phyloP scores from a whole-genome alignment of 768 basidiomycete species.

The Leucocoprinus birnbaumii region DNA sequence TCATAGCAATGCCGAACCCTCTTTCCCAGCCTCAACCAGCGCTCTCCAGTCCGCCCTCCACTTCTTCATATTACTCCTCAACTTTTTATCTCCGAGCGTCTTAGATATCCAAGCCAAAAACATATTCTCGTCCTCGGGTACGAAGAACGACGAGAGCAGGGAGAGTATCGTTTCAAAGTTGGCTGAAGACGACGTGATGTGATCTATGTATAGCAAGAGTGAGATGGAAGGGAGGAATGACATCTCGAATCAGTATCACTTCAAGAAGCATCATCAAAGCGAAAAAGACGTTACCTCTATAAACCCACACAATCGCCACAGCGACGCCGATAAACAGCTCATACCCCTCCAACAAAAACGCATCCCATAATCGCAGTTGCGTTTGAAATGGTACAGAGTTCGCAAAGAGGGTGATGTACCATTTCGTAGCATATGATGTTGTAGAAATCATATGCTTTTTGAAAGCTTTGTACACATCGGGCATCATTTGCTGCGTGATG shows the following conservation, averaged over 20 bases:
- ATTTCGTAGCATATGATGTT: conserved; percentile 95
- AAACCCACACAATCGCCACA: conserved; percentile 88
- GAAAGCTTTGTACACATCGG: conserved; percentile 83
- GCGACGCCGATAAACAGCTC: conserved; percentile 87
- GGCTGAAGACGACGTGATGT: conserved; percentile 75
- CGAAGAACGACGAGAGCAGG: conserved; percentile 89
- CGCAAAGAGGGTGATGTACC: conserved; percentile 98
- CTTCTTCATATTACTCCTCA: conserved; percentile 61
- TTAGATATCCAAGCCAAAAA: conserved; percentile 81
- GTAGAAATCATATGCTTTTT: conserved; percentile 88
- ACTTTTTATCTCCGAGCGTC: conserved; percentile 54
- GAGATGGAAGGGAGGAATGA: too few relatives aligned
- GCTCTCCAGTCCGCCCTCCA: conserved; percentile 85
- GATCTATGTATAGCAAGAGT: conserved; percentile 52
- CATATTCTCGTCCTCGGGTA: conserved; percentile 85
- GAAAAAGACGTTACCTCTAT: conserved; percentile 53
- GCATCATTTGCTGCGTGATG: conserved; percentile 84
- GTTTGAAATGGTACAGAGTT: conserved; percentile 96
- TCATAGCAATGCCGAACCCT: conserved; percentile 56
- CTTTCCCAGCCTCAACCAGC: conserved; percentile 64
- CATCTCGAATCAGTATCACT: conserved; percentile 1
- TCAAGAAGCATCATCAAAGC: neutral
- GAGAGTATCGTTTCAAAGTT: conserved; percentile 92
- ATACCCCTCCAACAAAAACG: conserved; percentile 84
- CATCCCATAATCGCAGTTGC: conserved; percentile 94